Base-by-base conservation (phyloP, 129 eudicot species). In the Flaveria brownii region DNA sequence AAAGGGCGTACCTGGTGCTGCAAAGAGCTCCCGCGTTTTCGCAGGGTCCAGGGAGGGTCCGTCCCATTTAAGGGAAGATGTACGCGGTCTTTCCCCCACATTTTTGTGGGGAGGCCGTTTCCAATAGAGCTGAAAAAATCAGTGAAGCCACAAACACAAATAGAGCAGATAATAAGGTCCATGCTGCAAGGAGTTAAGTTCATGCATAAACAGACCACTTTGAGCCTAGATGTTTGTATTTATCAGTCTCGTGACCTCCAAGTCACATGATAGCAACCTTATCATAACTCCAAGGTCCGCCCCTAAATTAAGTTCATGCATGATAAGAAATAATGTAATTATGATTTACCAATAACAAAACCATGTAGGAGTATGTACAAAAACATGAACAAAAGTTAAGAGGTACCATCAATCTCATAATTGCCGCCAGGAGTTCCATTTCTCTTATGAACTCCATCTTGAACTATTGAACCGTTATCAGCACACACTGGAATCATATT, bases 381-480 rank as follows among this genome's bases (percentile, higher is more conserved):
- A 33, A 33, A 70, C 68, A 5, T 65, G 36, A 68, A 76, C 12
- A 63, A 50, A 46, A 74, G 81, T 86, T 84, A 81, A 64, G 39
- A 77, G 6, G 5, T 33, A 33, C 7, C 88, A 84, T 72, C 79
- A 54, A 46, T 73, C 68, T 81, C 88, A 71, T 7, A 73, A 49
- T n/a, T 77, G 64, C 85, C 55, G 77, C 72, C 47, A 73, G 80
- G 74, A 61, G 74, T 77, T 78, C 50, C 84, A 76, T 64, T 82
- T 56, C 79, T 68, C 80, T 85, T 80, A 68, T 56, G 78, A 82
- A 46, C 80, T 83, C 72, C 86, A 76, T 70, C 88, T 57, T 82
- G 72, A 60, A 57, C 82, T 5, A 78, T 41, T 63, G 82, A 18
- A 78, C 91, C 96, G 86, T 86, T 86, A 71, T 82, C 95, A 83